Base-by-base conservation (phyloP, 78 protist species). In the Planoprotostelium fungivorum region DNA sequence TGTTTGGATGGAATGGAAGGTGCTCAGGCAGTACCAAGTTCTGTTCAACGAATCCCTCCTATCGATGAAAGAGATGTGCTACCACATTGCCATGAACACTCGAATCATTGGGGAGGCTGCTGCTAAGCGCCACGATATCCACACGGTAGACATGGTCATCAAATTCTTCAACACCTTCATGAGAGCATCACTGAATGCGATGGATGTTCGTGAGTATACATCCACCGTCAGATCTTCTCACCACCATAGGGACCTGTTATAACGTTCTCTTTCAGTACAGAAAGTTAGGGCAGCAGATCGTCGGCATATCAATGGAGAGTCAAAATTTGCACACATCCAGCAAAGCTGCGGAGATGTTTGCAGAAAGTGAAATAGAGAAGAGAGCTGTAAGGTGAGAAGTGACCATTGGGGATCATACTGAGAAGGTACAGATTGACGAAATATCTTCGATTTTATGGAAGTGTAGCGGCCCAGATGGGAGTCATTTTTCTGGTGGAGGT, bases 1-100 rank as follows among this genome's bases (percentile, higher is more conserved):
- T 1, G 28, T 29, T 25, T 88, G 90, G 90, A 83, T 88, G 37
- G 90, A 88, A 29, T 88, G 90, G 90, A 88, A 88, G 36, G 84
- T 88, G 1, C 36, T 88, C 37, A 34, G 90, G 23, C 90, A 88
- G 37, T 88, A 51, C 37, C 90, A 88, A 29, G 37, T 16, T 25
- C 85, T 88, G 5, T 88, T 88, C 29, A 51, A n/a, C 31, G 90
- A 88, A 28, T 16, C 90, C 85, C 9, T 88, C 31, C 37, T 35
- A 9, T 29, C 9, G 36, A 34, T 88, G 16, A 37, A 34, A 1
- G 90, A 88, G 31, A 37, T 83, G 84, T 88, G 90, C 5, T 88
- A 88, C 85, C 84, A 37, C 37, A 83, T 88, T 29, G 0, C 63
- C 37, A 51, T 88, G 84, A 88, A 88, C 90, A 88, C 90, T 5